Evolutionary conservation across 2,329 filamentous ascomycete genomes (phyloP), one percentile per base, ranked within the genome.

Genomic region (Colletotrichum plurivorum): DNA sequence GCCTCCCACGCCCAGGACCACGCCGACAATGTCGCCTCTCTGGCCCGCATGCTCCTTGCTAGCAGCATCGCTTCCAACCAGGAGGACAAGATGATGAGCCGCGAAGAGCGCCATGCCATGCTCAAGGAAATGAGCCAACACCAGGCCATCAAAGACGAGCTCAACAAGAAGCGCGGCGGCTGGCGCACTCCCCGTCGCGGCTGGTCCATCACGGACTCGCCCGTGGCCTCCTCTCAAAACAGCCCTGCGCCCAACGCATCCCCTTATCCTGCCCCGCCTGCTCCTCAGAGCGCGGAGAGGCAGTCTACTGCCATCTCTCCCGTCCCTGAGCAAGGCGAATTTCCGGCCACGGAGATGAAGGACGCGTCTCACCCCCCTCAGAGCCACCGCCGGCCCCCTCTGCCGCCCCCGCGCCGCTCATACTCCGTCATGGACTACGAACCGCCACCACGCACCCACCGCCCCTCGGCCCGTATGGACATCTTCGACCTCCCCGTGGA

Each of bases 341-440:
- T 78, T 9, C 55, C 66, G n/a, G 59, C 43, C 20, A 31, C 41
- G 20, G 67, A 69, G 8, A 61, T 69, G 62, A 67, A 41, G 46
- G 56, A 71, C 22, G 63, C 55, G 16, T 71, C 76, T 25, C 72
- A 63, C 18, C 71, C 70, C 36, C 62, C 67, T 15, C 45, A 67
- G 8, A 36, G 39, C 25, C 31, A 36, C 8, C 63, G 67, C 43
- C 76, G 81, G 27, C 82, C 78, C 13, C 73, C 75, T 61, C 75
- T 87, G 39, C 81, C 83, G 10, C 79, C 83, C 16, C 87, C 87
- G 12, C 85, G 84, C 25, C 83, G 88, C 31, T 89, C 88, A 12
- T 88, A 89, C 76, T 89, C 88, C 9, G 85, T 89, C n/a, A 89
- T 85, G 75, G 87, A 89, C 77, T 85, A 87, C 63, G 87, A 89